These are phyloP conservation scores for Arachnopeziza araneosa DNA, from an alignment of 2,329 filamentous ascomycete species.

Conservation along the genomic window DNA sequence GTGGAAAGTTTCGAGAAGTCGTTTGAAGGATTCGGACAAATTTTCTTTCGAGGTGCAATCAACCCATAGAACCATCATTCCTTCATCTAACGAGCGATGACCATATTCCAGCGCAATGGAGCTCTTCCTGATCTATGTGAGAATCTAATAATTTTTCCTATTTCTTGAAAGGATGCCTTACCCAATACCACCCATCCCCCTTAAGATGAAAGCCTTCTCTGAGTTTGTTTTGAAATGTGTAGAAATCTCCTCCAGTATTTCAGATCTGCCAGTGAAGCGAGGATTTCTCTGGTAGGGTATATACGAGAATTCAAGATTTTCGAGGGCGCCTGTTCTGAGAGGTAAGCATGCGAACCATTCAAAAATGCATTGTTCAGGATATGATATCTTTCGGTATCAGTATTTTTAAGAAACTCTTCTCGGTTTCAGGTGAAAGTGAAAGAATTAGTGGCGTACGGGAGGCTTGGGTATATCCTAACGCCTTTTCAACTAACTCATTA, in stretches of 20 bases:
- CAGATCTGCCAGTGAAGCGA: neutral
- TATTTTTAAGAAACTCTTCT: neutral
- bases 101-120: neutral
- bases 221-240: neutral
- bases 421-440: neutral
- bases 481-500: neutral
- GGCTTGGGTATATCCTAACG: neutral
- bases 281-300: neutral
- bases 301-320: neutral
- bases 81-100: neutral
- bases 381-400: neutral
- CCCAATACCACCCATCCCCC: neutral
- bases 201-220: neutral
- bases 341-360: neutral
- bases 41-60: neutral
- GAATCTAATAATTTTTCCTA: neutral
- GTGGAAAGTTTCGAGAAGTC: neutral
- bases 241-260: neutral
- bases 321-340: neutral
- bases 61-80: neutral
- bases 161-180: neutral
- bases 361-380: neutral
- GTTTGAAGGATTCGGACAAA: neutral
- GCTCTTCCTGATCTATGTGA: neutral
- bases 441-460: neutral